These are phyloP conservation scores for Penicillium manginii DNA, from an alignment of 495 filamentous ascomycete genomes.

Conservation along the genomic window DNA sequence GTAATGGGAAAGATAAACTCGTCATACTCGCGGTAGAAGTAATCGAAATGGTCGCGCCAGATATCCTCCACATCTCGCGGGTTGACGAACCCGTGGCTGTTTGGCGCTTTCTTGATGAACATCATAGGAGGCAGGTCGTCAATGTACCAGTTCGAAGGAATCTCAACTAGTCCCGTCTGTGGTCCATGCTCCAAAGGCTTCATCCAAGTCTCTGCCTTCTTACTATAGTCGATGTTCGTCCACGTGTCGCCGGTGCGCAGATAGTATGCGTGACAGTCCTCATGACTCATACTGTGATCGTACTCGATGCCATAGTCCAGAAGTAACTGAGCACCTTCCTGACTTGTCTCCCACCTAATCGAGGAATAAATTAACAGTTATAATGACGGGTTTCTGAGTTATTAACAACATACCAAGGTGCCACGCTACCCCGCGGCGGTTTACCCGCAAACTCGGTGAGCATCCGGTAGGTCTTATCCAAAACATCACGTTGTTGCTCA, in stretches of 20 bases:
- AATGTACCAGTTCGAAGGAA: conserved; percentile 70
- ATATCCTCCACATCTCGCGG: conserved; percentile 59
- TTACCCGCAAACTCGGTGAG: conserved; percentile 76
- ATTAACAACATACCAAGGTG: conserved; percentile 41
- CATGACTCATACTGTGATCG: conserved; percentile 67
- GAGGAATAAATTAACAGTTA: no score
- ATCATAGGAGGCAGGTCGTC: conserved; percentile 65
- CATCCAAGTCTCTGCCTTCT: conserved; percentile 69
- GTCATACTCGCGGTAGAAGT: conserved; percentile 68
- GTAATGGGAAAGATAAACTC: conserved; percentile 71
- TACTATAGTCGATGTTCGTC: conserved; percentile 62
- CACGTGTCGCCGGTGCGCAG: conserved; percentile 61
- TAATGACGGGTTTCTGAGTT: neutral
- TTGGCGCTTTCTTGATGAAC: conserved; percentile 63
- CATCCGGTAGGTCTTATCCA: conserved; percentile 76
- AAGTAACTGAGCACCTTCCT: conserved; percentile 67
- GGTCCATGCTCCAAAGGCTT: conserved; percentile 57
- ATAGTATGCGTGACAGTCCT: conserved; percentile 68
- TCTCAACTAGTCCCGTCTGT: conserved; percentile 62
- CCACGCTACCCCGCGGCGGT: conserved; percentile 69
- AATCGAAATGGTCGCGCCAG: conserved; percentile 68
- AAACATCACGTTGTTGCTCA: conserved; percentile 73
- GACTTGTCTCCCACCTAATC: conserved; percentile 63
- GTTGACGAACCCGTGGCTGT: conserved; percentile 63
- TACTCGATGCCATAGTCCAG: conserved; percentile 72